Conservation (phyloP, 495 filamentous ascomycete species). For the Thozetella sp. region DNA sequence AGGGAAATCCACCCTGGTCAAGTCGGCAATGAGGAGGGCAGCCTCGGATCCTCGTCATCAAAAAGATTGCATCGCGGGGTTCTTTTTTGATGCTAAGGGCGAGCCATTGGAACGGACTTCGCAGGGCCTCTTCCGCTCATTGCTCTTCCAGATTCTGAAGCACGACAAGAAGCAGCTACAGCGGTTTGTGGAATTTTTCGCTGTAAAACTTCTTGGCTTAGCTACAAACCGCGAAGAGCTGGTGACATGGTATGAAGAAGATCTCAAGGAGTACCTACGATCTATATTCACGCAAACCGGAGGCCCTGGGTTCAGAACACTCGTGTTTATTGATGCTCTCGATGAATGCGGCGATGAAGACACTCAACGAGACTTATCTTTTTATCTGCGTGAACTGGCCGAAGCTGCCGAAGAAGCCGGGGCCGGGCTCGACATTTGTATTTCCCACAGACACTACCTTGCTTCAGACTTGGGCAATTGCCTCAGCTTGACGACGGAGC, state of each 20-base stretch:
- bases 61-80: constrained; percentile 19
- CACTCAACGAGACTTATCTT: not conserved
- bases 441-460: constrained; percentile 5
- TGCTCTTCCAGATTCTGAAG: constrained; percentile 32
- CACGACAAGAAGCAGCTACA: constrained; percentile 8
- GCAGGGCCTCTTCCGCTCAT: constrained; percentile 27
- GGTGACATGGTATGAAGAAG: constrained; percentile 15
- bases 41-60: not conserved
- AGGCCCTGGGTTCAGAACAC: constrained; percentile 6
- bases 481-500: not conserved
- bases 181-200: too few relatives aligned
- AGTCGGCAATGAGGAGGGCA: constrained; percentile 3
- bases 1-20: constrained; percentile 23
- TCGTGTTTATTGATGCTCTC: constrained; percentile 38
- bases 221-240: too few relatives aligned
- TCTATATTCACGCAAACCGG: constrained; percentile 2
- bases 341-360: constrained; percentile 30
- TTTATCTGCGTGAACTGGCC: too few relatives aligned
- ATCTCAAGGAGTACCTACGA: constrained; percentile 3
- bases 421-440: not conserved
- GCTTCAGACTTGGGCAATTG: not conserved
- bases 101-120: constrained; percentile 28
- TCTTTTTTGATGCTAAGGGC: constrained; percentile 43
- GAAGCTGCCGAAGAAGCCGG: too few relatives aligned
- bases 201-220: too few relatives aligned